Evolutionary conservation across 2,329 filamentous ascomycete genomes (phyloP), one percentile per base, ranked within the genome.

Genomic region (Arthroderma uncinatum): DNA sequence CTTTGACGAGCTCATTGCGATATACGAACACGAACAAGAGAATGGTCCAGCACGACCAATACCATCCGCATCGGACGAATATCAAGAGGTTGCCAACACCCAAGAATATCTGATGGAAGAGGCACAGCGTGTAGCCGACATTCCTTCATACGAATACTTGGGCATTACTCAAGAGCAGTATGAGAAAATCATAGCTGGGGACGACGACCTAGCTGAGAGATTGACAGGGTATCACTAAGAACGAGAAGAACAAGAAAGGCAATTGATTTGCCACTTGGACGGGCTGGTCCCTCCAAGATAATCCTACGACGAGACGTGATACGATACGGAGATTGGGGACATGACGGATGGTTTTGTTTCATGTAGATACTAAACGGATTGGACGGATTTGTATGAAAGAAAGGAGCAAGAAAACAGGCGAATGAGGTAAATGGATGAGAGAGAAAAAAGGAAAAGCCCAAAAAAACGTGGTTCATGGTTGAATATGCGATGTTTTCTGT

Each of bases 71-170:
- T 72, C 40, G 89, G 69, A 1, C 79, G 79, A 0, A 77, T 74
- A 1, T 86, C 86, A 33, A 89, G 80, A 48, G 90, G 73, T 66
- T 90, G 86, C 1, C 78, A 79, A 64, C 8, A 10, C 19, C 10
- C 19, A 23, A 23, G 19, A 23, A 12, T 19, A 19, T 10, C 14
- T 42, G 4, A 19, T 19, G 39, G 39, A 10, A 2, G 39, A 42
- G n/a, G 16, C 9, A n/a, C 14, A 19, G 2, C 14, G 14, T 4
- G 16, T 42, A 36, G 34, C 34, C 9, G 19, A 2, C 39, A 10
- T 19, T 23, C 23, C 23, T n/a, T 8, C 30, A 10, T 4, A 48
- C 14, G 10, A 48, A 28, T 30, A n/a, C 16, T 48, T 30, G 5
- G 44, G 25, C 23, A 33, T 48, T 10, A 48, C 23, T 10, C 4